These are phyloP conservation scores for Fusarium pseudonygamai DNA, from an alignment of 2,329 filamentous ascomycete species.

Conservation along the genomic window DNA sequence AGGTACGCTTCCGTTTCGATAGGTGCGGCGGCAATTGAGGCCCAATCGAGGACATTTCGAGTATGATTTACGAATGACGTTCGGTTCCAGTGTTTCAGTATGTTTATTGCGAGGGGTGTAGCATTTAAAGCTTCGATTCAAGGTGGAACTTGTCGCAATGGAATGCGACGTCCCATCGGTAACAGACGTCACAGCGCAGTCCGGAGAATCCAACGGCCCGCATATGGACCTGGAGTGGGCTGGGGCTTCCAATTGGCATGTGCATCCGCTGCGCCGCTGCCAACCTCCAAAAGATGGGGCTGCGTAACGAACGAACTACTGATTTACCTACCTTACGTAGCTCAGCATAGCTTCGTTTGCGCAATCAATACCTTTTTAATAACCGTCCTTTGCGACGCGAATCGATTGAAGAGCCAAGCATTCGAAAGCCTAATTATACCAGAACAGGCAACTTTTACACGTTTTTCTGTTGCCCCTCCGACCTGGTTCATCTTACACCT, in stretches of 20 bases:
- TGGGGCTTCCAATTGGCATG: not conserved
- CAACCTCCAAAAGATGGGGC: slow-evolving; percentile 38
- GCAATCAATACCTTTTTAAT: slow-evolving; percentile 16
- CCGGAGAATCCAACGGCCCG: slow-evolving; percentile 45
- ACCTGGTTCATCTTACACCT: slow-evolving; percentile 15
- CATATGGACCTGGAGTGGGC: slow-evolving; percentile 1
- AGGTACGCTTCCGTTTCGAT: slow-evolving; percentile 68
- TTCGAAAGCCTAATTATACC: not conserved
- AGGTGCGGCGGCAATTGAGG: slow-evolving; percentile 76
- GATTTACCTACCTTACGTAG: slow-evolving; percentile 33
- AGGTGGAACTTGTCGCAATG: slow-evolving; percentile 24
- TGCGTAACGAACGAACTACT: slow-evolving; percentile 37
- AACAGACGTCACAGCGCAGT: slow-evolving; percentile 41
- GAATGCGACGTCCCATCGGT: slow-evolving; percentile 23
- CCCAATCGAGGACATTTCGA: slow-evolving; percentile 73
- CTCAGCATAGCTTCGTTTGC: slow-evolving; percentile 40
- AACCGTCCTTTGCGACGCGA: not conserved
- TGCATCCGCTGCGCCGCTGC: slow-evolving; percentile 31
- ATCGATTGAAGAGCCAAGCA: not conserved
- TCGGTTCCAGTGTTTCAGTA: slow-evolving; percentile 4
- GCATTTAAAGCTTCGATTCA: slow-evolving; percentile 25
- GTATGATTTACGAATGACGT: not conserved
- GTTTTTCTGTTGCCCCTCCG: slow-evolving; percentile 31
- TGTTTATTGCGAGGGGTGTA: slow-evolving; percentile 17
- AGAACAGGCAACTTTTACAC: not conserved